Conservation (phyloP, 306 rosid species). For the Quercus suber region DNA sequence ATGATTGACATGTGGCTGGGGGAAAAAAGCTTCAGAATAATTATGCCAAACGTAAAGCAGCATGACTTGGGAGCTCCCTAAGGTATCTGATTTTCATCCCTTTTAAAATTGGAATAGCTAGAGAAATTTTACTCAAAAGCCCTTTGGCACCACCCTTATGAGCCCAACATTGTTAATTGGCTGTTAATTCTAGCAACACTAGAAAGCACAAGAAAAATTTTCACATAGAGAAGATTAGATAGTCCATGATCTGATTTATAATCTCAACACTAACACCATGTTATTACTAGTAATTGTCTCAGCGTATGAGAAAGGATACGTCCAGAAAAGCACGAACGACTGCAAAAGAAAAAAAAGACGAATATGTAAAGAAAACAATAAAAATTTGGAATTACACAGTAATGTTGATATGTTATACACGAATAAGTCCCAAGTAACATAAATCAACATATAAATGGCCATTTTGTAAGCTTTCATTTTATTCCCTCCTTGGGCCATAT, state of each 20-base stretch:
- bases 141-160: not conserved
- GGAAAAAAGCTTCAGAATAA: not conserved
- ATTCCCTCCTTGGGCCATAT: not conserved
- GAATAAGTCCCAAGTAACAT: not conserved
- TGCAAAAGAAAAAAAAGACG: slow-evolving; percentile 43
- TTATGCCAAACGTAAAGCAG: not conserved
- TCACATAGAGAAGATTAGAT: not conserved
- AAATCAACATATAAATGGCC: not conserved
- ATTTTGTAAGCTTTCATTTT: not conserved
- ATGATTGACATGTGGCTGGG: not conserved
- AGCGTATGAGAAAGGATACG: slow-evolving; percentile 66
- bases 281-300: not conserved
- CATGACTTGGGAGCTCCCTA: not conserved
- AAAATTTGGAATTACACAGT: not conserved
- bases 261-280: not conserved
- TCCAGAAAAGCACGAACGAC: slow-evolving; percentile 98
- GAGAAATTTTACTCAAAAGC: not conserved
- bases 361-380: not conserved
- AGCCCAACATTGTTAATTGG: not conserved
- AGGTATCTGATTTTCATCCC: too few relatives aligned
- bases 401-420: not conserved
- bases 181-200: not conserved
- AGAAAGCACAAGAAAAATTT: not conserved
- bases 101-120: not conserved
- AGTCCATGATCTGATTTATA: not conserved